Base-by-base conservation (phyloP, 2,329 filamentous ascomycete species). In the Pseudogymnoascus sp. region DNA sequence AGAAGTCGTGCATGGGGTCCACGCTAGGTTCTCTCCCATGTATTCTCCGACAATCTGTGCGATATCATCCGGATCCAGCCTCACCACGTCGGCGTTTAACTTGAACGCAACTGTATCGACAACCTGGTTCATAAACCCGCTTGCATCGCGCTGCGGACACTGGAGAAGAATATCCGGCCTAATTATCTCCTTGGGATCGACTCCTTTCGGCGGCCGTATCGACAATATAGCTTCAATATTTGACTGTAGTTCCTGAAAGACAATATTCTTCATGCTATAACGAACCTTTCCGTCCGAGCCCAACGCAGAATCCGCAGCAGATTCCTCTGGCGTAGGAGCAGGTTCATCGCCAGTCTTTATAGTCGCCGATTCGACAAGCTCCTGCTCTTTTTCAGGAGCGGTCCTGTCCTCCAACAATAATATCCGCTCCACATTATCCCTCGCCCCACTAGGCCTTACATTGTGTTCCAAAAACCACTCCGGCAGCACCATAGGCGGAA, bases 21-120 rank as follows among this genome's bases (percentile, higher is more conserved):
- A 75, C 8, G 72, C 77, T n/a, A 77, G 65, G 65, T 82, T 80
- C 69, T 89, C 85, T 3, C 87, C 88, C 8, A 93, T 75, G 69
- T 92, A 91, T 46, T 84, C 80, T 2, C 87, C 88, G 0, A 88
- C 80, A 25, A 95, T 77, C 60, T 87, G 81, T 2, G 88, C 88
- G 62, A 96, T 76, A 69, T 89, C 87, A 66, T 87, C 83, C 1
- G 90, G 85, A 70, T 87, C 84, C 9, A 96, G 72, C 18, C 84
- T 81, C 34, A 95, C 76, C 2, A 93, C 71, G 67, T 93, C 86
- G 2, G 89, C 87, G 5, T 77, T 77, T 5, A 89, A 76, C 36
- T 85, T 80, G 11, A 77, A 76, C 0, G 89, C 88, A 46, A 88
- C 77, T 60, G 84, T 80, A 64, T 84, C 80, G 1, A 93, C 82